Evolutionary conservation across 139 green algal species (phyloP).

Genomic region (Klebsormidium nitens): DNA sequence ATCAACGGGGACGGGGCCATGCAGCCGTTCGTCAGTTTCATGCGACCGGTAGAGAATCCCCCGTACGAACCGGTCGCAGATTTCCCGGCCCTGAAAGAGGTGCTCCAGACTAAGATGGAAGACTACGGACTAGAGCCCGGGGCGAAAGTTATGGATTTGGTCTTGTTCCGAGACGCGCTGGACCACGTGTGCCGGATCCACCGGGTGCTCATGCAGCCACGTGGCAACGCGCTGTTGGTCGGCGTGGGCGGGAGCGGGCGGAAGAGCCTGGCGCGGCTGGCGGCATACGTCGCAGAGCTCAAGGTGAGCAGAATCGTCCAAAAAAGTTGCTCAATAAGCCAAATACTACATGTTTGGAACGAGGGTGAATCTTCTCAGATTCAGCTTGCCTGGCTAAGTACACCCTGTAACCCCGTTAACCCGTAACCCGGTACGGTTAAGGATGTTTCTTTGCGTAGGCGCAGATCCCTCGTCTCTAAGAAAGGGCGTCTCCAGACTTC

Average conservation of each 20-base stretch:
- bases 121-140: constrained; percentile 74
- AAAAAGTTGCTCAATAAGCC: no score
- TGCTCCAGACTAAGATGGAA: constrained; percentile 68
- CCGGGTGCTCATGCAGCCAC: constrained; percentile 69
- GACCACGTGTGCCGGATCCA: constrained; percentile 73
- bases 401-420: no score
- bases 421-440: no score
- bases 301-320: constrained; percentile 73
- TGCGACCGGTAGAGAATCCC: constrained; percentile 63
- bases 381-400: constrained; percentile 5
- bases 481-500: no score
- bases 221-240: constrained; percentile 76
- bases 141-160: constrained; percentile 65
- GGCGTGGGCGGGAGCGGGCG: constrained; percentile 77
- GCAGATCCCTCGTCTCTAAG: no score
- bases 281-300: constrained; percentile 68
- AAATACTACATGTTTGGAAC: no score
- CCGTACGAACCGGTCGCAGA: constrained; percentile 72
- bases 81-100: constrained; percentile 56
- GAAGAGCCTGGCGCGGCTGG: constrained; percentile 68
- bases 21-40: constrained; percentile 74
- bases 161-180: constrained; percentile 79
- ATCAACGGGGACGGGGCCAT: constrained; percentile 45
- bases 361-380: constrained; percentile 6
- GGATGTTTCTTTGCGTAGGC: no score